A percentile compares a stretch with the other conserved stretches of the same genome.
These are phyloP conservation scores for Starmera caribaea DNA, from an alignment of 805 yeast genomes.

Conservation along the genomic window DNA sequence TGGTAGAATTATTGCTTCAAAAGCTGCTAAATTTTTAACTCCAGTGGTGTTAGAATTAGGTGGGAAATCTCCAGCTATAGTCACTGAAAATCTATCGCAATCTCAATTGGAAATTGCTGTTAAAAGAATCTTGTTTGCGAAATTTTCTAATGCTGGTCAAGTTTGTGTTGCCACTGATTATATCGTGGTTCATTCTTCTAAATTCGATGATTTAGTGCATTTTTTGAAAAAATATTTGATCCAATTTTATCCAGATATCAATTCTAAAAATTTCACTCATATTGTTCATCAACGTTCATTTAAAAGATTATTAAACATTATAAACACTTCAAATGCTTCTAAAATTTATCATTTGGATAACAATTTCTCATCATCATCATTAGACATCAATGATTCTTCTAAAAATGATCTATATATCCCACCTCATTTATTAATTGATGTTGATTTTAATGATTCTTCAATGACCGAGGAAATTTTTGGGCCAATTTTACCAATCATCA, in stretches of 20 bases:
- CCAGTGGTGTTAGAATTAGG: constrained; percentile 82
- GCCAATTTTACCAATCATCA: constrained; percentile 71
- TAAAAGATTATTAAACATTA: constrained; percentile 31
- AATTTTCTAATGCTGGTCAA: constrained; percentile 78
- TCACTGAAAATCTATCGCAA: constrained; percentile 40
- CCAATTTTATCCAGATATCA: constrained; percentile 36
- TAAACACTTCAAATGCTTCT: constrained; percentile 43
- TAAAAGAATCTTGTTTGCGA: constrained; percentile 68
- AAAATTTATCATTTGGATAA: constrained; percentile 7
- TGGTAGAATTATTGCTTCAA: constrained; percentile 66
- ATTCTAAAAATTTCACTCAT: constrained; percentile 36
- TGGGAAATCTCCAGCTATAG: constrained; percentile 82
- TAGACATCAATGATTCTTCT: constrained; percentile 25
- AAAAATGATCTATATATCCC: constrained; percentile 39
- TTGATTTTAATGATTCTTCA: constrained; percentile 53
- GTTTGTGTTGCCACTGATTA: constrained; percentile 89
- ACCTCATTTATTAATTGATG: constrained; percentile 66
- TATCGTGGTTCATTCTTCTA: constrained; percentile 50
- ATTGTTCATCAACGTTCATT: constrained; percentile 48
- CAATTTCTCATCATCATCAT: too few relatives aligned
- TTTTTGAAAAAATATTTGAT: constrained; percentile 30
- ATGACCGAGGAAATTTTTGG: constrained; percentile 80
- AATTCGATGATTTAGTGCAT: constrained; percentile 41
- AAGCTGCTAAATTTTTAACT: constrained; percentile 79
- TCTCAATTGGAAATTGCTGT: constrained; percentile 37